Evolutionary conservation across 257 asterid genomes (phyloP), one percentile per base, ranked within the genome.

Genomic region (Nicotiana tomentosiformis): DNA sequence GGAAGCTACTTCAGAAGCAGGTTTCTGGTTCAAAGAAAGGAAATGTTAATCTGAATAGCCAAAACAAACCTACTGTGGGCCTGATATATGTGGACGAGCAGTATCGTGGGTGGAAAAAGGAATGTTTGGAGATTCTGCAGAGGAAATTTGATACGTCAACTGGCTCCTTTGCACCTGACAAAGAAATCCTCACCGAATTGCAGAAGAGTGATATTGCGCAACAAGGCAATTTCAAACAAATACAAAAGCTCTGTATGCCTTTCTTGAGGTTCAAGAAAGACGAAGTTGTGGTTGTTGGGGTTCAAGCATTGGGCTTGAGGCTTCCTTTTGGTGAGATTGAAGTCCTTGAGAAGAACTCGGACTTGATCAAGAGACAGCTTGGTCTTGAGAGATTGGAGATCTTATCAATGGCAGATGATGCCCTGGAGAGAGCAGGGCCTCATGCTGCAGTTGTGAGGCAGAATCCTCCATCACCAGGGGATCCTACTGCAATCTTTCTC

Each of bases 1-100:
- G 99, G 88, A 96, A 92, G 90, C 93, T 92, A 66, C 80, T 96
- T 87, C 98, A 96, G 92, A 96, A 96, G 86, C 99, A 93, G 88
- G 84, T 78, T 32, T 84, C 95, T 12, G 98, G 98, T 78, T 84
- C 96, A 26, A 94, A 89, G 87, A 95, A 91, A 82, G 93, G 93
- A 80, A 92, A 84, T 70, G 46, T 82, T 35, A 90, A 78, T 74
- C 37, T 80, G 60, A 14, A 87, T 1, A 60, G 46, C 80, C 93
- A 89, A 86, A 91, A 81, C 35, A 91, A 86, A 88, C 98, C 95
- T 1, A 90, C 90, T 0, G 55, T n/a, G 10, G 98, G 92, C 14
- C 86, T 94, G 86, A 84, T 96, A 67, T 90, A 86, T 77, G 97
- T 96, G 1, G 90, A 94, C 53, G 98, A 96, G 86, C 94, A 90